Conservation (phyloP, 2,329 filamentous ascomycete genomes). For the Colletotrichum truncatum region DNA sequence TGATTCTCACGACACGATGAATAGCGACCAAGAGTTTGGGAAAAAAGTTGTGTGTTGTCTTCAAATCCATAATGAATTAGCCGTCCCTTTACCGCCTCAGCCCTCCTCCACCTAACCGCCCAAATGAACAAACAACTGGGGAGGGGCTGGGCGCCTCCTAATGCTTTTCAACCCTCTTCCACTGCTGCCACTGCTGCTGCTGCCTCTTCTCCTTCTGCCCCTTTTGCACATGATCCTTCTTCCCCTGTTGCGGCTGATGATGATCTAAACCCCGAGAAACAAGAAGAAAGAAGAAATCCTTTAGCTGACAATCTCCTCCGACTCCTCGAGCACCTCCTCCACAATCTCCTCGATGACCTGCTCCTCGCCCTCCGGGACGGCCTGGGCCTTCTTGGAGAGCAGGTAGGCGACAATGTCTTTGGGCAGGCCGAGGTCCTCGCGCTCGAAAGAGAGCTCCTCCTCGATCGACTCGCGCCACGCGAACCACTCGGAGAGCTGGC, state of each 20-base stretch:
- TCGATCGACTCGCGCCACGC: conserved; percentile 82
- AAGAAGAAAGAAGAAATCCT: not conserved
- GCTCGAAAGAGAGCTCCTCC: conserved; percentile 77
- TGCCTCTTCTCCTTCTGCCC: not conserved
- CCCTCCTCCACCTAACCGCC: conserved; percentile 21
- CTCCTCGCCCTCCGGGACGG: conserved; percentile 72
- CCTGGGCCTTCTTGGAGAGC: conserved; percentile 61
- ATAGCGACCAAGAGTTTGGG: no score
- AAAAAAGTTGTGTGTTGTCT: not conserved
- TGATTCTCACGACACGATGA: no score
- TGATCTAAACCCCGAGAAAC: conserved; percentile 17
- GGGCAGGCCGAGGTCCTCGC: conserved; percentile 72
- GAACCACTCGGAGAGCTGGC: conserved; percentile 87
- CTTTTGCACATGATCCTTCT: not conserved
- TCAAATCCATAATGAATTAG: conserved; percentile 30
- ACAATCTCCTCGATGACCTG: conserved; percentile 88
- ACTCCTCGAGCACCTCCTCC: conserved; percentile 86
- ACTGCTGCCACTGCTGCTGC: not conserved
- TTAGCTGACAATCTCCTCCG: conserved; percentile 74
- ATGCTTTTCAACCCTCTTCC: conserved; percentile 4
- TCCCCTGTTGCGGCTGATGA: not conserved
- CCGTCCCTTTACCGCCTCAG: conserved; percentile 22
- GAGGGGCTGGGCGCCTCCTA: conserved; percentile 8
- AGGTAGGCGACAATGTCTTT: conserved; percentile 71
- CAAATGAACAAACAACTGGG: conserved; percentile 25